Evolutionary conservation across 306 rosid genomes (phyloP).

Genomic region (Pyrus betulifolia): DNA sequence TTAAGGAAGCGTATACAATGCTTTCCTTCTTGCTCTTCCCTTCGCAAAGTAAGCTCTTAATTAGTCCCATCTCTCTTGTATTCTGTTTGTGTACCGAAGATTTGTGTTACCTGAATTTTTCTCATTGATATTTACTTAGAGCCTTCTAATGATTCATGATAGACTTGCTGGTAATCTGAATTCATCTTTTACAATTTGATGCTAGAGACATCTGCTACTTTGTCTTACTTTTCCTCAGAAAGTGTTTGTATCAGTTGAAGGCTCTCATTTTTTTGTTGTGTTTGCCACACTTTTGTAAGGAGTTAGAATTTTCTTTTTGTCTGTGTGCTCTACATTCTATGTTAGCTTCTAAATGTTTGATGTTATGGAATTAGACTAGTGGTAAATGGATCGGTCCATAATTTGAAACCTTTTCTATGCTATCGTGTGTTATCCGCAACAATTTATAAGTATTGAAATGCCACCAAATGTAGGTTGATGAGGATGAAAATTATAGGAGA

Average conservation of each 20-base stretch:
- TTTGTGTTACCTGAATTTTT: neutral
- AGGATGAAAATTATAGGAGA: constrained; percentile 75
- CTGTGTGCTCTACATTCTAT: constrained; percentile 8
- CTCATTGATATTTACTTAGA: neutral
- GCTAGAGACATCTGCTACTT: neutral
- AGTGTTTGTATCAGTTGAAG: neutral
- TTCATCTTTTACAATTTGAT: neutral
- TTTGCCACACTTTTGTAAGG: neutral
- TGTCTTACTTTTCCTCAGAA: neutral
- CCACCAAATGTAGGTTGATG: constrained; percentile 63
- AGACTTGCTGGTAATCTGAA: neutral
- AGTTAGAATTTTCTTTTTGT: neutral
- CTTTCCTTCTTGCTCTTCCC: constrained; percentile 84
- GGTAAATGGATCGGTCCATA: constrained; percentile 4
- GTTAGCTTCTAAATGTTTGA: neutral
- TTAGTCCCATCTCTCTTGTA: neutral
- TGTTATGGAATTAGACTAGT: neutral
- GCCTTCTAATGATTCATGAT: neutral
- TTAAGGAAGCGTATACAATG: constrained; percentile 70
- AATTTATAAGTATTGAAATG: constrained; percentile 16
- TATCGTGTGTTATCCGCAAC: neutral
- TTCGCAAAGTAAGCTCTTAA: constrained; percentile 45
- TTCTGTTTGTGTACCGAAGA: neutral
- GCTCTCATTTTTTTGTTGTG: neutral
- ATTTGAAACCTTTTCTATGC: constrained; percentile 9